A percentile compares a stretch with the other conserved stretches of the same genome.
These are phyloP conservation scores for Thraustochytrium sp. DNA, from an alignment of 352 stramenopile species.

Conservation along the genomic window DNA sequence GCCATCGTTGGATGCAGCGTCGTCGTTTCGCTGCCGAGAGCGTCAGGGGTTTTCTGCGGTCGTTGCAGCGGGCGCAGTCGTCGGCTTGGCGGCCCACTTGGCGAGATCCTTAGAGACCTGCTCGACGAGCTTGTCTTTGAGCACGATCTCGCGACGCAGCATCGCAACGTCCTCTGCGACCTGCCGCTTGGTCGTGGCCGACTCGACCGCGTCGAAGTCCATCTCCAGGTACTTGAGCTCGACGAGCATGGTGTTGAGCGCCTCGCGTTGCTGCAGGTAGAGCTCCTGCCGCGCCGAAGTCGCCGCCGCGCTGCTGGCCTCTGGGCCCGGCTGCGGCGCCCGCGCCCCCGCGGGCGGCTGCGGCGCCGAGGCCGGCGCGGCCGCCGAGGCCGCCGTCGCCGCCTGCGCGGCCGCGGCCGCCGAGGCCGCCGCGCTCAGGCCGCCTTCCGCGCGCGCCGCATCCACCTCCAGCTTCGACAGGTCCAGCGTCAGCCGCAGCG, in stretches of 20 bases:
- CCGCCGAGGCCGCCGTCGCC: not conserved
- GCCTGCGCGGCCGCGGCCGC: not conserved
- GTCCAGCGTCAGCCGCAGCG: conserved; percentile 3
- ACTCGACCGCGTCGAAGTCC: not conserved
- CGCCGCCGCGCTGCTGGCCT: not conserved
- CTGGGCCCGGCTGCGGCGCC: not conserved
- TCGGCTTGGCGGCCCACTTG: not conserved
- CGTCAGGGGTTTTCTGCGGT: too few species aligned
- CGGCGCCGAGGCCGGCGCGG: too few species aligned
- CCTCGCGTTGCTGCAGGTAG: not conserved
- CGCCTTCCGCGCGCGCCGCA: not conserved
- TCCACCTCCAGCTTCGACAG: not conserved
- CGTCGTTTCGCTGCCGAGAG: too few species aligned
- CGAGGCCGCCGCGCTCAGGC: not conserved
- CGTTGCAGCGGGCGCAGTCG: not conserved
- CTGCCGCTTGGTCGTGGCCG: not conserved
- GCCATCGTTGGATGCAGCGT: too few species aligned
- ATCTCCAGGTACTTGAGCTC: conserved; percentile 7
- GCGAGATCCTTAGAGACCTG: not conserved
- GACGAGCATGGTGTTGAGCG: not conserved
- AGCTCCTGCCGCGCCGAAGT: not conserved
- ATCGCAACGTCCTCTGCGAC: conserved; percentile 4
- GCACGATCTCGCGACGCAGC: not conserved
- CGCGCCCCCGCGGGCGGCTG: not conserved
- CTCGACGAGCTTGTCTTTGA: not conserved